Conservation (phyloP, 495 filamentous ascomycete species). For the Xylaria venustula region DNA sequence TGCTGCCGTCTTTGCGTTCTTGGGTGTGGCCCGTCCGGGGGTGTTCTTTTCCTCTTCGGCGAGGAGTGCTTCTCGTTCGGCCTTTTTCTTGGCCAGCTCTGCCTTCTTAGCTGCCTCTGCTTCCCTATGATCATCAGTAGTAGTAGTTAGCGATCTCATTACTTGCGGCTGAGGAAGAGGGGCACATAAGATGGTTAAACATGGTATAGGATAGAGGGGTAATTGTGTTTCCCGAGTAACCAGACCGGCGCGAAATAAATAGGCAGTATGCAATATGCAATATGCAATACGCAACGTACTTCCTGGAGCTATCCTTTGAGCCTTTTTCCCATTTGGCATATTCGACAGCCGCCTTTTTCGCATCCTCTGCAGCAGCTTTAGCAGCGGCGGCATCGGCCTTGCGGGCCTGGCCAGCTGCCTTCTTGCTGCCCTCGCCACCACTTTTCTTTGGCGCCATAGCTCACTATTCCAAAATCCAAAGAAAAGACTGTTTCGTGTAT, state of each 20-base stretch:
- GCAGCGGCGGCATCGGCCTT: slow-evolving; percentile 83
- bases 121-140: slow-evolving; percentile 55
- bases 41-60: slow-evolving; percentile 78
- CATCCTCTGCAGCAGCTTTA: slow-evolving; percentile 69
- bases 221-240: too few relatives aligned
- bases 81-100: slow-evolving; percentile 82
- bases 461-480: background rate
- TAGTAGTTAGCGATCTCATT: background rate
- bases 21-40: slow-evolving; percentile 58
- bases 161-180: background rate
- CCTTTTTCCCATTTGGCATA: slow-evolving; percentile 82
- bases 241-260: too few relatives aligned
- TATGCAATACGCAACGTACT: slow-evolving; percentile 59
- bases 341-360: slow-evolving; percentile 67
- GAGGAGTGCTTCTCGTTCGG: slow-evolving; percentile 79
- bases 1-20: slow-evolving; percentile 55
- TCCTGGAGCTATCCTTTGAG: slow-evolving; percentile 77
- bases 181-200: background rate
- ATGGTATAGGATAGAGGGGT: too few relatives aligned
- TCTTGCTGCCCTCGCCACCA: slow-evolving; percentile 79
- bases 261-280: too few relatives aligned
- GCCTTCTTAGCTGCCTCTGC: slow-evolving; percentile 82
- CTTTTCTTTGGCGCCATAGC: slow-evolving; percentile 65
- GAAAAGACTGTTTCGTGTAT: too few relatives aligned
- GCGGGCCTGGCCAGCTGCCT: slow-evolving; percentile 83